A percentile compares a stretch with the other conserved stretches of the same genome.
phyloP scores from a whole-genome alignment of 495 filamentous ascomycete genomes.

The Aspergillus campestris region DNA sequence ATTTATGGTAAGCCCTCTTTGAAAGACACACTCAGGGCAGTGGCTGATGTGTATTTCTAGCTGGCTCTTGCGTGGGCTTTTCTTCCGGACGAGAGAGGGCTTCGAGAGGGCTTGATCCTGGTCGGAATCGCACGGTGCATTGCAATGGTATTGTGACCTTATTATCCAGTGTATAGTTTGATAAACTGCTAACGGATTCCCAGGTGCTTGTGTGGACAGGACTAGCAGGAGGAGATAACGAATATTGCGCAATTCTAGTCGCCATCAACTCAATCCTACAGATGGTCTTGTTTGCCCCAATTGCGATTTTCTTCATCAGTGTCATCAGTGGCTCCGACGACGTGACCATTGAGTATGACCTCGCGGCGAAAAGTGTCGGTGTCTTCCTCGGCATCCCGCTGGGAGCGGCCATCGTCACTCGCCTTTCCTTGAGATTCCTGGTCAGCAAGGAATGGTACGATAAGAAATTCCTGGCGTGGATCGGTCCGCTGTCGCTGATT shows the following conservation, averaged over 20 bases:
- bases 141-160: constrained; percentile 56
- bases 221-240: constrained; percentile 65
- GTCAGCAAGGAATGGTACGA: constrained; percentile 56
- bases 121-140: constrained; percentile 76
- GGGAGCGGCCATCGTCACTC: constrained; percentile 67
- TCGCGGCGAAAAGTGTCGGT: constrained; percentile 70
- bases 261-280: constrained; percentile 83
- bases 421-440: constrained; percentile 50
- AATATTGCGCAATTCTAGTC: constrained; percentile 88
- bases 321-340: constrained; percentile 46
- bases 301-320: constrained; percentile 69
- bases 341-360: constrained; percentile 53
- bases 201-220: constrained; percentile 73
- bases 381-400: constrained; percentile 84
- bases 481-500: constrained; percentile 68
- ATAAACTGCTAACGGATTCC: background rate
- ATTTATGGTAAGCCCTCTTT: constrained; percentile 57
- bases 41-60: constrained; percentile 49
- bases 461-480: constrained; percentile 56
- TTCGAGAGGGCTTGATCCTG: constrained; percentile 66
- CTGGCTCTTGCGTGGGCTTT: constrained; percentile 75
- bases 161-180: background rate
- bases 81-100: constrained; percentile 58
- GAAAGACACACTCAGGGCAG: background rate
- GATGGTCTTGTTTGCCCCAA: constrained; percentile 76